Conservation (phyloP, 176 grass and related monocot species). For the Stipa capillata region DNA sequence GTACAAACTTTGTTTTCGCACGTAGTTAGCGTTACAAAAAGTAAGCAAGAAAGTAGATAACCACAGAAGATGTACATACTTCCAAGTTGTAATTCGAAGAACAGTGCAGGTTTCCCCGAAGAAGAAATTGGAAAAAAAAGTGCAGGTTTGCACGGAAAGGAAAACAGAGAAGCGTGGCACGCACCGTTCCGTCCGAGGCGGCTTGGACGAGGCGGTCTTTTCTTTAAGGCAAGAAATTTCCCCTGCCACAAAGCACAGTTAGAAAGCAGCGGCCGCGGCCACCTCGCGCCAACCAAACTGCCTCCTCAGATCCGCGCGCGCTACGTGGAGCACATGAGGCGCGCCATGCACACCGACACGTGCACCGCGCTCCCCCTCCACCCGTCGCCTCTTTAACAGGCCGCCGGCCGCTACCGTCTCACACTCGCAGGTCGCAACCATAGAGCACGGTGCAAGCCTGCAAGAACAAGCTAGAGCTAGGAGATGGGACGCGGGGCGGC, state of each 20-base stretch:
- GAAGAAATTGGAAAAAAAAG: no score
- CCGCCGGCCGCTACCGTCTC: not conserved
- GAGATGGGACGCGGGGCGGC: not conserved
- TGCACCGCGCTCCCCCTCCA: conserved; percentile 10
- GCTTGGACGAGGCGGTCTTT: no score
- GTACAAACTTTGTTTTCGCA: no score
- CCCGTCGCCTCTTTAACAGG: conserved; percentile 33
- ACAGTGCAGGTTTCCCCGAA: no score
- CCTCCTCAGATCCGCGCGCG: not conserved
- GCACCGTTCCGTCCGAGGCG: no score
- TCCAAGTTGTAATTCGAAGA: no score
- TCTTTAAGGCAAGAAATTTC: not conserved
- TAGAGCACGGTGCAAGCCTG: not conserved
- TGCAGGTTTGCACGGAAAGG: no score
- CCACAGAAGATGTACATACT: no score
- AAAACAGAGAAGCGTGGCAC: no score
- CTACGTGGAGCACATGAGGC: conserved; percentile 27
- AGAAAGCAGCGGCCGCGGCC: not conserved
- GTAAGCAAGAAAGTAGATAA: no score
- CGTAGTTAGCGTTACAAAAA: no score
- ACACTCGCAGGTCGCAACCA: not conserved
- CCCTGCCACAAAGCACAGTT: not conserved
- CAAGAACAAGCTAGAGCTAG: not conserved
- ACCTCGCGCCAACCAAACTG: not conserved
- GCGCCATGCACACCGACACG: conserved; percentile 39